Percentiles rank a stretch among this genome's conserved stretches.
Evolutionary conservation across 75 land plant genomes (phyloP).

Genomic region (Cryptomeria japonica): DNA sequence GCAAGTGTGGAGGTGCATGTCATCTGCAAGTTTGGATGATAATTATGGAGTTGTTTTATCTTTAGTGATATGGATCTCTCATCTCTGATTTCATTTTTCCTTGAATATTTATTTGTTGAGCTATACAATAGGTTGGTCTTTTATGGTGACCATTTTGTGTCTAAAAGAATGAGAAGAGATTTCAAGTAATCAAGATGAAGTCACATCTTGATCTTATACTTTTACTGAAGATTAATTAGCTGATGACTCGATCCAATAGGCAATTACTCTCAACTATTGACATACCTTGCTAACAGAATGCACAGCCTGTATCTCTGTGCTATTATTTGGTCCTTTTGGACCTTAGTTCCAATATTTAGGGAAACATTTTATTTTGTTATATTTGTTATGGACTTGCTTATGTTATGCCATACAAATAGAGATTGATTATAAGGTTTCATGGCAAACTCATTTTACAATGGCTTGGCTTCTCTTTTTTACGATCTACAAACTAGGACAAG

Average conservation of each 20-base stretch:
- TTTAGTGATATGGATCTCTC: background rate
- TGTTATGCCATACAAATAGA: background rate
- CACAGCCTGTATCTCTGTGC: background rate
- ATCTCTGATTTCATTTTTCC: background rate
- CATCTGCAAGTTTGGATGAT: constrained; percentile 2
- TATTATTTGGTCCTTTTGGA: background rate
- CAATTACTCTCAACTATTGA: background rate
- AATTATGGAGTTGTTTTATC: background rate
- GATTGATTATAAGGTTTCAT: background rate
- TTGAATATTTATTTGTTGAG: background rate
- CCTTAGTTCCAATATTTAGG: background rate
- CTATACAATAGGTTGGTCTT: background rate
- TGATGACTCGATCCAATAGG: background rate
- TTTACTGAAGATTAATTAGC: background rate
- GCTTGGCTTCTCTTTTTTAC: background rate
- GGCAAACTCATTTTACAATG: background rate
- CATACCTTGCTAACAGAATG: background rate
- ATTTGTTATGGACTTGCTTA: background rate
- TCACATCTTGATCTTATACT: background rate
- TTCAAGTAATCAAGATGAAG: background rate
- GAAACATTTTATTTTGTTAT: constrained; percentile 1
- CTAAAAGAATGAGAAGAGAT: background rate
- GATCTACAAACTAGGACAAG: background rate
- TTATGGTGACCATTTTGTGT: background rate
- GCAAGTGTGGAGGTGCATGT: background rate